Evolutionary conservation across 2,329 filamentous ascomycete species (phyloP).

Genomic region (Hypoxylon sp.): DNA sequence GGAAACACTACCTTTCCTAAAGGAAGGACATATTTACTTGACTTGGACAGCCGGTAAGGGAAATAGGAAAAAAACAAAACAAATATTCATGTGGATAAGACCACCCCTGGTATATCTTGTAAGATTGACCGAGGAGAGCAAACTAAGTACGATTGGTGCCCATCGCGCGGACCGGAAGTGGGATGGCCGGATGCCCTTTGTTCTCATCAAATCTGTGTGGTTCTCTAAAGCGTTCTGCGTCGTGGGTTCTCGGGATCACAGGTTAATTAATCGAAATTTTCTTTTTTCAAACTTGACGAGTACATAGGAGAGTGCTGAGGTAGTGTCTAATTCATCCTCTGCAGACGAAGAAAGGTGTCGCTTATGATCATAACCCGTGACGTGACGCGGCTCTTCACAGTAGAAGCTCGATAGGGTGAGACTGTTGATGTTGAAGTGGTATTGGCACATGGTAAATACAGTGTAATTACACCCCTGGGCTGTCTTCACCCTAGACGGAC

Average conservation of each 20-base stretch:
- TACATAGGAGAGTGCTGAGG: slow-evolving; percentile 18
- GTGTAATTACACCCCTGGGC: slow-evolving; percentile 17
- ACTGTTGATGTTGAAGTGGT: not conserved
- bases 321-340: slow-evolving; percentile 16
- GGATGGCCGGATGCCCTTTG: not conserved
- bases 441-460: slow-evolving; percentile 24
- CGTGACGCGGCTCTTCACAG: too few relatives aligned
- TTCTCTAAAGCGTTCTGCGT: slow-evolving; percentile 7
- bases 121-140: slow-evolving; percentile 3
- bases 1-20: too few relatives aligned
- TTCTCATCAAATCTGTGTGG: slow-evolving; percentile 9
- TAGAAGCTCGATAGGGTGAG: too few relatives aligned
- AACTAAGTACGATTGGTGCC: slow-evolving; percentile 5
- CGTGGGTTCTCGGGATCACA: slow-evolving; percentile 3
- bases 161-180: not conserved
- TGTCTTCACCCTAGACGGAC: slow-evolving; percentile 3
- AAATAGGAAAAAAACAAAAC: too few relatives aligned
- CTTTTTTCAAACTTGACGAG: too few relatives aligned
- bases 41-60: slow-evolving; percentile 9
- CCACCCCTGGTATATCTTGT: slow-evolving; percentile 4
- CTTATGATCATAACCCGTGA: too few relatives aligned
- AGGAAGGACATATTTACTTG: not conserved
- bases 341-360: not conserved
- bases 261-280: slow-evolving; percentile 7
- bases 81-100: slow-evolving; percentile 6